phyloP scores from a whole-genome alignment of 441 rosid genomes.

The Macaranga tanarius region DNA sequence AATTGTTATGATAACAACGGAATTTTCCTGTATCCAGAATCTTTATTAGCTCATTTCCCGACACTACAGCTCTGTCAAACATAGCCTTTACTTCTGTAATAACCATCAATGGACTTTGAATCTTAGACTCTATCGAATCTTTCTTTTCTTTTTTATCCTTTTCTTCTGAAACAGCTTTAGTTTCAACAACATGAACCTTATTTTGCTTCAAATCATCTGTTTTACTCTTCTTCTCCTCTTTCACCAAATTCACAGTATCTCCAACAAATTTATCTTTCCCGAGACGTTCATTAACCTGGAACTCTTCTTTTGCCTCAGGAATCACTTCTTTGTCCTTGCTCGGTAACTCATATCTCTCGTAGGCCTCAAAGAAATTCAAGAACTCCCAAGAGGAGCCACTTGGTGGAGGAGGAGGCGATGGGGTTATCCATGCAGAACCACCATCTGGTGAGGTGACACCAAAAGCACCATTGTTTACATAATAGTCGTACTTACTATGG shows the following conservation, averaged over 20 bases:
- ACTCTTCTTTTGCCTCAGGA: conserved; percentile 72
- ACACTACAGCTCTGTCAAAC: conserved; percentile 68
- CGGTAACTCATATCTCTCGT: conserved; percentile 55
- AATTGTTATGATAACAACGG: conserved; percentile 61
- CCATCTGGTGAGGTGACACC: conserved; percentile 41
- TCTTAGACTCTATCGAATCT: conserved; percentile 14
- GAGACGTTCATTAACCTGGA: conserved; percentile 44
- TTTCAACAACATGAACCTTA: conserved; percentile 46
- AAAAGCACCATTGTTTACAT: conserved; percentile 8
- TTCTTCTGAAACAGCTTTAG: conserved; percentile 39
- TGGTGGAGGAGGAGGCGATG: conserved; percentile 81
- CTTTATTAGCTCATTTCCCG: conserved; percentile 67
- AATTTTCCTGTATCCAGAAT: conserved; percentile 81
- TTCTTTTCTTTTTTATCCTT: conserved; percentile 39
- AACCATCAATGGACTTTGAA: conserved; percentile 22
- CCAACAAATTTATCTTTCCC: conserved; percentile 40
- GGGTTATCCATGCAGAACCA: conserved; percentile 57
- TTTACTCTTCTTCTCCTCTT: conserved; percentile 30
- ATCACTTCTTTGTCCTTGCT: conserved; percentile 64
- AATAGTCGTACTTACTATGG: conserved; percentile 26
- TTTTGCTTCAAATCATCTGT: conserved; percentile 17
- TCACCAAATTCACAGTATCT: conserved; percentile 26
- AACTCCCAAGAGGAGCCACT: conserved; percentile 71
- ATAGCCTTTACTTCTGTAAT: conserved; percentile 46
- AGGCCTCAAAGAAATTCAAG: conserved; percentile 55